Percentiles rank a stretch among this genome's conserved stretches.
Evolutionary conservation across 2,329 filamentous ascomycete genomes (phyloP).

Genomic region (Fusarium duplospermum): DNA sequence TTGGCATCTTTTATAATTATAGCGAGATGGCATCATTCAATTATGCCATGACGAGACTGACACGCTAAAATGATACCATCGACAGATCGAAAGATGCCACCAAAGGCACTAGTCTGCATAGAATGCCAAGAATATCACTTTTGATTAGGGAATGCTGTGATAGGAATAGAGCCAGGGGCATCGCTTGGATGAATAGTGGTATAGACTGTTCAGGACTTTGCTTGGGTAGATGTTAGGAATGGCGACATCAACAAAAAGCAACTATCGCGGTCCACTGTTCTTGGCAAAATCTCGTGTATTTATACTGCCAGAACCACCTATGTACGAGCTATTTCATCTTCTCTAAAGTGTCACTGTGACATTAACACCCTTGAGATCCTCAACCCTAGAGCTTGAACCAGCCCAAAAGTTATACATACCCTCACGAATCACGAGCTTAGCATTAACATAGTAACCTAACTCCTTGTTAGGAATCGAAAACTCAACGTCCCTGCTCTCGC

Average conservation of each 20-base stretch:
- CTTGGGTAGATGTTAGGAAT: not conserved
- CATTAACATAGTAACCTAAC: constrained; percentile 45
- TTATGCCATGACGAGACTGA: not conserved
- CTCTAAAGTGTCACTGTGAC: constrained; percentile 18
- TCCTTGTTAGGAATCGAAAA: constrained; percentile 42
- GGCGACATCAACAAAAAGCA: not conserved
- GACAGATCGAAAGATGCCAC: not conserved
- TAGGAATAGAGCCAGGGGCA: not conserved
- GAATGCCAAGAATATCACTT: too few species aligned
- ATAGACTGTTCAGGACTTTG: not conserved
- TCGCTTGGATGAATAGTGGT: not conserved
- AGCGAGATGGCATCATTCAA: not conserved
- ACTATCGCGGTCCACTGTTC: too few species aligned
- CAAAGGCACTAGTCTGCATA: not conserved
- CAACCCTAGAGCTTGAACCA: constrained; percentile 44
- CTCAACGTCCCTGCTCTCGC: constrained; percentile 57
- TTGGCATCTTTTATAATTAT: not conserved
- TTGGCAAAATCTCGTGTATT: not conserved
- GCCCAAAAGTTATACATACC: constrained; percentile 47
- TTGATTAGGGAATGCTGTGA: not conserved
- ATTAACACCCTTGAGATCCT: constrained; percentile 33
- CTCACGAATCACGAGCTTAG: constrained; percentile 36
- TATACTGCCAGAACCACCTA: not conserved
- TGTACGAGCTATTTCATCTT: not conserved
- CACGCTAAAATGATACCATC: not conserved